Evolutionary conservation across 1,284 basidiomycete species (phyloP).

Genomic region (Hymenochaete sp.): DNA sequence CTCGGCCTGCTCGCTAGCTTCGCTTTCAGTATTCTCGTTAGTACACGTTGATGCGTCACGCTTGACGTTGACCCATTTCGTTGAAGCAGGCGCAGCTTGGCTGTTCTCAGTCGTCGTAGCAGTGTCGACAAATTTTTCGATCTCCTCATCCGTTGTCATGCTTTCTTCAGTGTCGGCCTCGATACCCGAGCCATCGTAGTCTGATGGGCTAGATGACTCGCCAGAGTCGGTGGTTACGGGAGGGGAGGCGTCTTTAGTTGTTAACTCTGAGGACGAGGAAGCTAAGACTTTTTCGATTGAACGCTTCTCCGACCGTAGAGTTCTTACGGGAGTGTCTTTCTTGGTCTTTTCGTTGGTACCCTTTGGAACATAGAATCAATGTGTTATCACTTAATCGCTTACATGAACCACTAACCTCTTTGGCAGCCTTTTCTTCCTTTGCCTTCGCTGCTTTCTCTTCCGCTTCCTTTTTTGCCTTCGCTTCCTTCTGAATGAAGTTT

Average conservation of each 20-base stretch:
- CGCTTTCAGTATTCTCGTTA: too few relatives aligned
- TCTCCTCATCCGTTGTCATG: conserved; percentile 62
- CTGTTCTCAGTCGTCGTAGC: conserved; percentile 22
- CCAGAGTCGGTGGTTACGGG: conserved; percentile 21
- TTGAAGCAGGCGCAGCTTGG: conserved; percentile 32
- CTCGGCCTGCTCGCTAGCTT: background rate
- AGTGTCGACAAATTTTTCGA: conserved; percentile 32
- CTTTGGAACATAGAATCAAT: too few relatives aligned
- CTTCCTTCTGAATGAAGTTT: conserved; percentile 30
- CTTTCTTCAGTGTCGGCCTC: conserved; percentile 70
- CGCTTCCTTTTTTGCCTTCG: conserved; percentile 22
- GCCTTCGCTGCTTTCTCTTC: conserved; percentile 35
- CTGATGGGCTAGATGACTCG: conserved; percentile 17
- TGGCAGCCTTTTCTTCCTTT: conserved; percentile 23
- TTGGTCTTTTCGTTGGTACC: conserved; percentile 1
- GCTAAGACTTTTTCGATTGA: conserved; percentile 11
- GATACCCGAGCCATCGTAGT: conserved; percentile 37
- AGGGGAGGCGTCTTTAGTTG: conserved; percentile 12
- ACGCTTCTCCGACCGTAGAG: conserved; percentile 9
- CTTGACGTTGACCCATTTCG: conserved; percentile 68
- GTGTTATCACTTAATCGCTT: too few relatives aligned
- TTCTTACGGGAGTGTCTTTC: background rate
- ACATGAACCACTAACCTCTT: conserved; percentile 19
- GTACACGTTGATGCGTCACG: too few relatives aligned
- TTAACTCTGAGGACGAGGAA: conserved; percentile 20